Evolutionary conservation across 2,329 filamentous ascomycete species (phyloP).

Genomic region (Orbilia oligospora): DNA sequence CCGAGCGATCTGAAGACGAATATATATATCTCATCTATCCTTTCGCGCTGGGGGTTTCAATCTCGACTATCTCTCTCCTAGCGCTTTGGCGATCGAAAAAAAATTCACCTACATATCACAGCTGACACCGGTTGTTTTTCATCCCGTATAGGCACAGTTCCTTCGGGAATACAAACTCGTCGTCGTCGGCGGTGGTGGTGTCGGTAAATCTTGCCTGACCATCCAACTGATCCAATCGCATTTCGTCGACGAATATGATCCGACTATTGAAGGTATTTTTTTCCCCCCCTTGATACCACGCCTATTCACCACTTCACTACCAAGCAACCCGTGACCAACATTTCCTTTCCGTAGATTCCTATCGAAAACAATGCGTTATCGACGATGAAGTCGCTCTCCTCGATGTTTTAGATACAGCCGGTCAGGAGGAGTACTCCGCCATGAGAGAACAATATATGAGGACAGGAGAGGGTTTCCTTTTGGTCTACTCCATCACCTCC

Average conservation of each 20-base stretch:
- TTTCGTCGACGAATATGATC: slow-evolving; percentile 99
- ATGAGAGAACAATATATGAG: slow-evolving; percentile 99
- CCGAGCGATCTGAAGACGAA: too few relatives aligned
- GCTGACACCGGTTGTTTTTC: slow-evolving; percentile 18
- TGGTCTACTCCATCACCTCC: slow-evolving; percentile 98
- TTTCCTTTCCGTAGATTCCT: slow-evolving; percentile 81
- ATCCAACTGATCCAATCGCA: slow-evolving; percentile 97
- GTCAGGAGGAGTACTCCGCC: slow-evolving; percentile 98
- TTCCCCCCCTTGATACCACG: slow-evolving; percentile 64
- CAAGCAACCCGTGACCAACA: slow-evolving; percentile 27
- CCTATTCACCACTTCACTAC: not conserved
- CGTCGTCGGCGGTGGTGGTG: slow-evolving; percentile 96
- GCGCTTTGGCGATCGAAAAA: not conserved
- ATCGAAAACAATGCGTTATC: slow-evolving; percentile 99
- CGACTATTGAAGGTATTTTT: slow-evolving; percentile 94
- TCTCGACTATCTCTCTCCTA: too few relatives aligned
- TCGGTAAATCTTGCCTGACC: slow-evolving; percentile 98
- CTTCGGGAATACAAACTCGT: slow-evolving; percentile 95
- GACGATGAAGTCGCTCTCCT: slow-evolving; percentile 98
- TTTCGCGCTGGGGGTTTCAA: slow-evolving; percentile 64
- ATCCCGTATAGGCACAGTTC: slow-evolving; percentile 72
- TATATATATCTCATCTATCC: too few relatives aligned
- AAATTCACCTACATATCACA: not conserved
- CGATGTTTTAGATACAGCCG: slow-evolving; percentile 97
- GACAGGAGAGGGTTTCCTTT: slow-evolving; percentile 95